Evolutionary conservation across 1,284 basidiomycete genomes (phyloP).

Genomic region (Porodaedalea pini): DNA sequence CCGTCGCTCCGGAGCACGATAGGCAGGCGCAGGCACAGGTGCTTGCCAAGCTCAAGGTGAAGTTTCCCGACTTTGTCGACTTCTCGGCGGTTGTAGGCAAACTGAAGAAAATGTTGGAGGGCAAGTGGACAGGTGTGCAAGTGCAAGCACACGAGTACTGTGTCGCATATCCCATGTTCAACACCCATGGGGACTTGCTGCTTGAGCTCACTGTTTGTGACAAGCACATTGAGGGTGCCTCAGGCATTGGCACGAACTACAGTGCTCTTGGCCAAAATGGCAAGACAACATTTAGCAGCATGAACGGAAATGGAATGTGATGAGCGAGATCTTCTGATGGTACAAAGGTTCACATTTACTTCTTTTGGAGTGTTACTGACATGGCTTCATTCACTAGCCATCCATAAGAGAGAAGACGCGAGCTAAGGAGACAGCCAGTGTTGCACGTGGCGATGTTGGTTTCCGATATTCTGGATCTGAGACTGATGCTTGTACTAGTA

Average conservation of each 20-base stretch:
- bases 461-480: no score
- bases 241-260: not conserved
- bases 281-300: not conserved
- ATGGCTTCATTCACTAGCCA: not conserved
- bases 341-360: not conserved
- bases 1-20: conserved; percentile 10
- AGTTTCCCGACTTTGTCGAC: conserved; percentile 27
- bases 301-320: conserved; percentile 1
- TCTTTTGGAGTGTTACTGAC: not conserved
- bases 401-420: conserved; percentile 4
- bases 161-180: conserved; percentile 32
- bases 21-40: conserved; percentile 23
- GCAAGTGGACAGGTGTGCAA: conserved; percentile 30
- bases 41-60: conserved; percentile 22
- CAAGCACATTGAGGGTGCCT: not conserved
- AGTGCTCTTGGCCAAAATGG: not conserved
- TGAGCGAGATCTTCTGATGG: not conserved
- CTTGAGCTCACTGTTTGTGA: conserved; percentile 28
- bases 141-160: conserved; percentile 27
- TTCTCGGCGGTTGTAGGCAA: conserved; percentile 26
- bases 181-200: conserved; percentile 30
- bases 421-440: no score
- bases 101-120: conserved; percentile 29
- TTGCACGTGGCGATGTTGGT: no score
- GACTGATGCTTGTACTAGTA: no score